Evolutionary conservation across 179 eudicot species (phyloP), one percentile per base, ranked within the genome.

Genomic region (Drosera spatulata): DNA sequence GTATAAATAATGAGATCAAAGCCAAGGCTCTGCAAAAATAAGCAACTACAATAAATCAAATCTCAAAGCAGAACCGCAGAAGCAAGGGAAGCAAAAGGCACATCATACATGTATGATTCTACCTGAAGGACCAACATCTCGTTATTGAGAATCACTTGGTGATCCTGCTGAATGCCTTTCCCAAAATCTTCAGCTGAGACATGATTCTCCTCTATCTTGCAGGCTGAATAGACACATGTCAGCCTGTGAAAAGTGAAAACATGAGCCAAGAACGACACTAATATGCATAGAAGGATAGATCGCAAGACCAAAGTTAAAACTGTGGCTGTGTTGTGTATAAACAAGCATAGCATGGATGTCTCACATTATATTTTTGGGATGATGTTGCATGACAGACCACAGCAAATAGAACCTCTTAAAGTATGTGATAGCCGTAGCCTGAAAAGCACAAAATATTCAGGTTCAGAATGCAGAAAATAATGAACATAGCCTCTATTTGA

Each of bases 181-280:
- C 96, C 99, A 71, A 93, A 96, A 77, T 93, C 96, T 77, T 93
- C 99, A 3, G 99, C 96, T 41, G 99, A 81, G 39, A 93, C 99
- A 65, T 93, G 99, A 71, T 86, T 93, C 79, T 93, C 99, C 79
- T 93, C 99, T 64, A 83, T 89, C 81, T 93, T 93, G 73, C 99
- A 93, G 58, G 99, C 96, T 73, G 85, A 78, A 81, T 93, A 93
- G 66, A 93, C 80, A 78, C 96, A 86, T 50, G 99, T 93, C 68
- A 93, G 77, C 99, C 99, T 89, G 84, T 41, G 22, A 45, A 62
- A 41, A 55, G 33, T 4, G 8, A 6, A 22, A 15, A 37, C n/a
- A n/a, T n/a, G n/a, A n/a, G n/a, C 7, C 39, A 55, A 33, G 39
- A 10, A 8, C 8, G 58, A 5, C 2, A 10, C 10, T 55, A 10